Base-by-base conservation (phyloP, 306 rosid genomes). In the Mimosa pudica region DNA sequence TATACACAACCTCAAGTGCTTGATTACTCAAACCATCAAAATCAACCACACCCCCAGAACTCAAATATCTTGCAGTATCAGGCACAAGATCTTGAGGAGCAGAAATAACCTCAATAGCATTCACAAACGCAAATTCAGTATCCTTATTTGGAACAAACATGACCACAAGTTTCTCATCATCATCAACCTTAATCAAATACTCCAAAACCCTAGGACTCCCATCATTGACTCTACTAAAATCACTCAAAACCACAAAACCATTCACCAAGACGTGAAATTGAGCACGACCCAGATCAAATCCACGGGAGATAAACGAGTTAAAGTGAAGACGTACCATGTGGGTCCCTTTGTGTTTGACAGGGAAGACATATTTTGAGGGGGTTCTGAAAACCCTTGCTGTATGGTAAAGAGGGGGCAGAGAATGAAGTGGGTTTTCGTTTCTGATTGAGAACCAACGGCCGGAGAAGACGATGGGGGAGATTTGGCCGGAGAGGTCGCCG, bases 101-200 rank as follows among this genome's bases (percentile, higher is more conserved):
- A 79, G 98, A 91, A n/a, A 95, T 86, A 2, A 95, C 96, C 83
- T 92, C 98, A 82, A 92, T 93, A 30, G 97, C 98, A 81, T 91
- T 95, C 11, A 92, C 93, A 82, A 90, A 95, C 10, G 89, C 97
- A 60, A 91, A 88, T 74, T 86, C 80, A 5, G 90, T 85, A 45
- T 74, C 82, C 51, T 76, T 72, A 47, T 14, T 68, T 6, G 98
- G 98, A 4, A 92, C 82, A 81, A 95, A 92, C 32, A 78, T 77
- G 30, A 95, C 74, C 30, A 61, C 88, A 18, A 95, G 88, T 80
- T 80, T 88, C 6, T 85, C 90, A 8, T 85, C 9, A 51, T 83
- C 85, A 24, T 24, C 30, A 24, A 89, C 86, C 89, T 86, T 79
- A 45, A 92, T 82, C 11, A 95, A 79, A 33, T 85, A 95, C 78